These are phyloP conservation scores for Amaranthus tricolor DNA, from an alignment of 179 eudicot species.

Conservation along the genomic window DNA sequence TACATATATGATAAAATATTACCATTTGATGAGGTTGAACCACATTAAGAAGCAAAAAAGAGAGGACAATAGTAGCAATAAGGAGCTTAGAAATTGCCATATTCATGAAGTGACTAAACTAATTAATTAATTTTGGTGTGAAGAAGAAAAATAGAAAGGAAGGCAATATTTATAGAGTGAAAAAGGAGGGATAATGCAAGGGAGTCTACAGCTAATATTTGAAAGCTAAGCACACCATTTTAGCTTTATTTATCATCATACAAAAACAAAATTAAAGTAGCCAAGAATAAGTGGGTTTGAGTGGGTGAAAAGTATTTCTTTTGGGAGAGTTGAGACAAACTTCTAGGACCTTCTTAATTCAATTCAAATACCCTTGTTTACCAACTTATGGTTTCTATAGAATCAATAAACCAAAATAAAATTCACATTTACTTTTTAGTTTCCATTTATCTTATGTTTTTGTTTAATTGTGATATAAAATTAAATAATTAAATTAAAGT, in stretches of 20 bases:
- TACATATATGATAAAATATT: neutral
- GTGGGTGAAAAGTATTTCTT: constrained; percentile 19
- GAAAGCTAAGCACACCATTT: constrained; percentile 9
- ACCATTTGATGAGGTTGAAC: constrained; percentile 33
- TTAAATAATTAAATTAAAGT: too few species aligned
- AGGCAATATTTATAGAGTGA: constrained; percentile 17
- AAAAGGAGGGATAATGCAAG: constrained; percentile 8
- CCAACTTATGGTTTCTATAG: too few species aligned
- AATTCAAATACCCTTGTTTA: too few species aligned
- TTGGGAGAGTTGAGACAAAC: too few species aligned
- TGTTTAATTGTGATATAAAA: too few species aligned
- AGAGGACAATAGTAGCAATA: constrained; percentile 31
- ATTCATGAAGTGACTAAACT: neutral
- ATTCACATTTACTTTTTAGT: too few species aligned
- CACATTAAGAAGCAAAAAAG: constrained; percentile 35
- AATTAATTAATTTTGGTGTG: neutral
- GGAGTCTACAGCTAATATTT: constrained; percentile 18
- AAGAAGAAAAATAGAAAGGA: neutral
- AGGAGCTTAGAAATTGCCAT: constrained; percentile 42
- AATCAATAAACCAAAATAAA: too few species aligned
- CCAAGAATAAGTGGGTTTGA: neutral
- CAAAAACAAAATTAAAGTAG: neutral
- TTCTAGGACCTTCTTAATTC: too few species aligned
- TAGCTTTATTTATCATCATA: too few species aligned
- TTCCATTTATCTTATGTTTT: too few species aligned